Conservation (phyloP, 352 stramenopile genomes). For the Thraustochytrium sp. region DNA sequence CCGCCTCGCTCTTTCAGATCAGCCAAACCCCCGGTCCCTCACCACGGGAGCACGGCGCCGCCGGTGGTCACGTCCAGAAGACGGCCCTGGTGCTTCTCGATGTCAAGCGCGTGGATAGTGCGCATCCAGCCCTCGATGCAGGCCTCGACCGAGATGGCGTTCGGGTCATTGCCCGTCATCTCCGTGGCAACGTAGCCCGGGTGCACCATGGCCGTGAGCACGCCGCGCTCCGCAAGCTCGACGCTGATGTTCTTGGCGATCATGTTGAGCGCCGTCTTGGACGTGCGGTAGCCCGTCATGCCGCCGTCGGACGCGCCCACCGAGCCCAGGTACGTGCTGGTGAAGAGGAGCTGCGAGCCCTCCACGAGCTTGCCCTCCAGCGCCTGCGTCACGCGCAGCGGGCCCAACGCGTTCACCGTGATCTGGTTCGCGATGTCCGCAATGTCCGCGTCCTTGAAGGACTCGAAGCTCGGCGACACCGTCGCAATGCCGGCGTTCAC, state of each 20-base stretch:
- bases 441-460: conserved; percentile 43
- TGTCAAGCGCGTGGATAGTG: neutral
- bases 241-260: neutral
- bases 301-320: conserved; percentile 56
- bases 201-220: neutral
- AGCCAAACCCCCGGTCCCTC: no score
- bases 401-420: conserved; percentile 62
- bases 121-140: neutral
- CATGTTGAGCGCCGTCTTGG: conserved; percentile 64
- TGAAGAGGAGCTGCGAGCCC: conserved; percentile 45
- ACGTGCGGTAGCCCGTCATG: conserved; percentile 62
- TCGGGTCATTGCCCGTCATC: conserved; percentile 56
- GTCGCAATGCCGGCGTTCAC: neutral
- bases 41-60: neutral
- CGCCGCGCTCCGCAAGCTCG: neutral
- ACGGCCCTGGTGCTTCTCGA: neutral
- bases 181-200: neutral
- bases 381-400: conserved; percentile 56
- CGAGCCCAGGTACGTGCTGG: conserved; percentile 54
- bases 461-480: neutral
- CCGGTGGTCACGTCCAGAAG: neutral
- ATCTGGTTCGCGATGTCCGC: conserved; percentile 60
- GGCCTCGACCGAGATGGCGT: neutral
- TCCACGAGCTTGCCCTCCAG: conserved; percentile 50
- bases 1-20: no score